Percentiles rank a stretch among this genome's conserved stretches.
These are phyloP conservation scores for Phytophthora cactorum DNA, from an alignment of 352 stramenopile genomes.

Conservation along the genomic window DNA sequence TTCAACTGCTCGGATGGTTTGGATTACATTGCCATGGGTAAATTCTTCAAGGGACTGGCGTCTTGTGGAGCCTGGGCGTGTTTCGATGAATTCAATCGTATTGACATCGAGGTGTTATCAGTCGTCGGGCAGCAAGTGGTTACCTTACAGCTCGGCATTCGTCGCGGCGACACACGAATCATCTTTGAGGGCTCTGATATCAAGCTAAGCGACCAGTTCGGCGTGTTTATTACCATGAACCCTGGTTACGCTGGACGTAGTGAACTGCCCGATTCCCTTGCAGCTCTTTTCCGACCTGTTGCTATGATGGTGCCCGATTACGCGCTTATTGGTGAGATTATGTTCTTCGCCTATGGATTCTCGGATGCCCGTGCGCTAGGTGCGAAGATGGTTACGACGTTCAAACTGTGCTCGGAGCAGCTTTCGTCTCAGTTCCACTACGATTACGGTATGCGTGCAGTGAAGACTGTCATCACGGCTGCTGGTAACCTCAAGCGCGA, in stretches of 20 bases:
- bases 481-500: conserved; percentile 92
- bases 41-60: conserved; percentile 95
- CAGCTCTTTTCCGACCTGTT: conserved; percentile 86
- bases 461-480: conserved; percentile 91
- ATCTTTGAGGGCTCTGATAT: conserved; percentile 97
- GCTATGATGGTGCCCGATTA: conserved; percentile 94
- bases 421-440: conserved; percentile 92
- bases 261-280: conserved; percentile 88
- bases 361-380: conserved; percentile 47
- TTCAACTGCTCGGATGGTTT: conserved; percentile 95
- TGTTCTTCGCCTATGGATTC: conserved; percentile 92
- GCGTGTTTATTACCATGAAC: conserved; percentile 94
- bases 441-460: conserved; percentile 91
- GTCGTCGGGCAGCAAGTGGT: conserved; percentile 93
- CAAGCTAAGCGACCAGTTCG: conserved; percentile 91
- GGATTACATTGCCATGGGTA: conserved; percentile 95
- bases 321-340: conserved; percentile 90
- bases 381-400: conserved; percentile 90
- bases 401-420: conserved; percentile 91
- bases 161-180: conserved; percentile 82
- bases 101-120: conserved; percentile 89
- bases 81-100: conserved; percentile 93
- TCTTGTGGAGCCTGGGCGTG: conserved; percentile 94
- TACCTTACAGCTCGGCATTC: conserved; percentile 91
- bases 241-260: conserved; percentile 87